These are phyloP conservation scores for Phytophthora sansomeana DNA, from an alignment of 352 stramenopile species.

Conservation along the genomic window DNA sequence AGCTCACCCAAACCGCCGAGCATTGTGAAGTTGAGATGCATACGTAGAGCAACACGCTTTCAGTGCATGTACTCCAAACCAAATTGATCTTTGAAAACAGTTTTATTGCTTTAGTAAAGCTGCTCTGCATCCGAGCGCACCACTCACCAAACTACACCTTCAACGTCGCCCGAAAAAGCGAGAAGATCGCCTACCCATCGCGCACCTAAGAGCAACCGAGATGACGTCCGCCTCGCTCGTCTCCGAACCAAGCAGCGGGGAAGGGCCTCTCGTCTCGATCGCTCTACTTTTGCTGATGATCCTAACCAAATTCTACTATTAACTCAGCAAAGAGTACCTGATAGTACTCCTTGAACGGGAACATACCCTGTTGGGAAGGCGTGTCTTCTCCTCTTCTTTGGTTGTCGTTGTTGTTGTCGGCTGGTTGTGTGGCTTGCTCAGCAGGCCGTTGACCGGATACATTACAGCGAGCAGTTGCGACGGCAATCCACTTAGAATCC, in stretches of 20 bases:
- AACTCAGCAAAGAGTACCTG: constrained; percentile 87
- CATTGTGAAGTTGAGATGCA: constrained; percentile 41
- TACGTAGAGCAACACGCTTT: not conserved
- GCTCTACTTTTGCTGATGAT: constrained; percentile 70
- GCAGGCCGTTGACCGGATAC: constrained; percentile 12
- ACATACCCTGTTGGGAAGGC: constrained; percentile 66
- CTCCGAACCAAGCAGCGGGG: constrained; percentile 54
- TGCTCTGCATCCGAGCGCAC: constrained; percentile 34
- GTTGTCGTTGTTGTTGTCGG: constrained; percentile 31
- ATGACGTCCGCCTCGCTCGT: constrained; percentile 56
- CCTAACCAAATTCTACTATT: constrained; percentile 83
- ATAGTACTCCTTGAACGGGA: constrained; percentile 89
- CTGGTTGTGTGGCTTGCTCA: constrained; percentile 14
- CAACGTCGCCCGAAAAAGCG: constrained; percentile 24
- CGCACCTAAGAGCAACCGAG: constrained; percentile 73
- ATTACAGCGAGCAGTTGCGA: constrained; percentile 16
- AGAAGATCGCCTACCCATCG: constrained; percentile 57
- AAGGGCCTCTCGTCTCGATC: constrained; percentile 53
- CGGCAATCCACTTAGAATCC: constrained; percentile 68
- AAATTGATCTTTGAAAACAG: constrained; percentile 24
- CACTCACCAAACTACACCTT: constrained; percentile 20
- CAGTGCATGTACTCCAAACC: not conserved
- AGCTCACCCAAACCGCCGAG: constrained; percentile 74
- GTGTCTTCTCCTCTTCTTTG: constrained; percentile 25
- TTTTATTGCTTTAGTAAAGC: constrained; percentile 42